phyloP scores from a whole-genome alignment of 441 rosid species.

The Dalechampia spathulata region DNA sequence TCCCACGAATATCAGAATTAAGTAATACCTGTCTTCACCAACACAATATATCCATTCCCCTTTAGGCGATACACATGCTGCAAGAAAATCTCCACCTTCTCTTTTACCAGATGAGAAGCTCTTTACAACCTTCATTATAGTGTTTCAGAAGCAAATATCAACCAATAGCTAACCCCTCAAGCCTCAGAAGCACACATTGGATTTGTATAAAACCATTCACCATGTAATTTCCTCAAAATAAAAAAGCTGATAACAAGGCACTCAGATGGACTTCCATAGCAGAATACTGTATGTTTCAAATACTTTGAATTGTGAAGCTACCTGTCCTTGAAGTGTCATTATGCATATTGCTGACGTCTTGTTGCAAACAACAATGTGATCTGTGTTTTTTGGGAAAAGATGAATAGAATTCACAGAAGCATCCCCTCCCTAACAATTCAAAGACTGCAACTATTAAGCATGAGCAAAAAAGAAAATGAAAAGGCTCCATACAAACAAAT shows the following conservation, averaged over 20 bases:
- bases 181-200: not conserved
- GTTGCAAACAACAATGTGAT: slow-evolving; percentile 90
- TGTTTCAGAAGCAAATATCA: slow-evolving; percentile 4
- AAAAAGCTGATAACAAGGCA: not conserved
- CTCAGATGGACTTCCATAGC: not conserved
- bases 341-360: slow-evolving; percentile 85
- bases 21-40: slow-evolving; percentile 80
- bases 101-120: slow-evolving; percentile 98
- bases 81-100: slow-evolving; percentile 78
- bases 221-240: not conserved
- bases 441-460: slow-evolving; percentile 12
- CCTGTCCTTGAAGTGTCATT: slow-evolving; percentile 99
- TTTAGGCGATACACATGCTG: slow-evolving; percentile 77
- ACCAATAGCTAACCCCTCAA: not conserved
- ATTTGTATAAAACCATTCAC: not conserved
- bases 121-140: slow-evolving; percentile 71
- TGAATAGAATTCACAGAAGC: slow-evolving; percentile 97
- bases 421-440: slow-evolving; percentile 73
- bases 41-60: slow-evolving; percentile 97
- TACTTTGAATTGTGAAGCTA: slow-evolving; percentile 20
- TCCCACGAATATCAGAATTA: slow-evolving; percentile 3
- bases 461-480: not conserved
- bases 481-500: no score
- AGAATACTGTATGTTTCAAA: not conserved
- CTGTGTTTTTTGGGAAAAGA: slow-evolving; percentile 82